phyloP scores from a whole-genome alignment of 169 alveolate species.

The Theileria parva region DNA sequence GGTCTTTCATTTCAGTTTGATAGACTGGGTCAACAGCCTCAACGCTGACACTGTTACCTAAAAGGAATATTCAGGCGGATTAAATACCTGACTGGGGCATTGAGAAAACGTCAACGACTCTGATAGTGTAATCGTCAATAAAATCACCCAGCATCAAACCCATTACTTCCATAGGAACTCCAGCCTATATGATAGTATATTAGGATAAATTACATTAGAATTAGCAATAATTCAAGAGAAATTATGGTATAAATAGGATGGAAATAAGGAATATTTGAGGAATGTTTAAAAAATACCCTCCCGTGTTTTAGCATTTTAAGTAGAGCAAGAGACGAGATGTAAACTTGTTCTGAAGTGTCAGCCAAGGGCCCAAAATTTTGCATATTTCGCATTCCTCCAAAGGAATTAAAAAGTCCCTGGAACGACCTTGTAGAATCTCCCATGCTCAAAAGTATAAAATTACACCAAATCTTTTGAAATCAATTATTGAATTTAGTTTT shows the following conservation, averaged over 20 bases:
- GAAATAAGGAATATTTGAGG: background rate
- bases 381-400: constrained; percentile 73
- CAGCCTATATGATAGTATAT: constrained; percentile 82
- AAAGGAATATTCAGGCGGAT: background rate
- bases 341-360: constrained; percentile 95
- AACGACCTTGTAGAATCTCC: constrained; percentile 58
- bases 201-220: too few relatives aligned
- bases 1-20: constrained; percentile 98
- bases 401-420: constrained; percentile 71
- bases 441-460: constrained; percentile 19
- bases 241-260: background rate
- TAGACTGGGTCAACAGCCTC: constrained; percentile 99
- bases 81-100: constrained; percentile 98
- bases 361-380: constrained; percentile 72
- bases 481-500: too few relatives aligned
- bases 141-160: constrained; percentile 99
- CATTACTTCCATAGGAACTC: constrained; percentile 99
- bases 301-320: constrained; percentile 99
- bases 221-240: background rate
- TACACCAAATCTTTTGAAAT: too few relatives aligned
- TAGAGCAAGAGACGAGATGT: constrained; percentile 94
- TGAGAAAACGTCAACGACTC: constrained; percentile 99
- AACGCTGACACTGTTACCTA: constrained; percentile 93
- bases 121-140: constrained; percentile 98
- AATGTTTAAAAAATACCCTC: constrained; percentile 74